Evolutionary conservation across 306 rosid species (phyloP), one percentile per base, ranked within the genome.

Genomic region (Argentina anserina): DNA sequence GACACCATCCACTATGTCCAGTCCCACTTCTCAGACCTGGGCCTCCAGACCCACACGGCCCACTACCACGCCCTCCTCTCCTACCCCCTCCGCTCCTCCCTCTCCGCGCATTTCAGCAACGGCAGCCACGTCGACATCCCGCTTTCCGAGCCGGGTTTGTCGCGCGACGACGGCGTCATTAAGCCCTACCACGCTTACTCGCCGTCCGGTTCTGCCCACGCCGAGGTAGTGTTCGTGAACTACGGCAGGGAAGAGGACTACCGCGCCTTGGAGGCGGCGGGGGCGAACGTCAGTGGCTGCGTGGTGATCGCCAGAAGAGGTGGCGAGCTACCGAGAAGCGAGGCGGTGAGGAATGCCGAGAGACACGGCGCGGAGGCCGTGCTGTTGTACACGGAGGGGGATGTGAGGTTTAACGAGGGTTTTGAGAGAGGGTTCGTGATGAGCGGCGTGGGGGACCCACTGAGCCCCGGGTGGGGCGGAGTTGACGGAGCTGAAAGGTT

Each of bases 401-500:
- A 42, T 4, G 42, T 18, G 40, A 71, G 84, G 74, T 89, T 83
- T 85, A 67, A 82, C 13, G 72, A 86, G 26, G 98, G 98, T 25
- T 89, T 91, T 76, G 98, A 94, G 88, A 86, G 98, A 65, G 98
- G 98, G 49, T 69, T 92, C 20, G 98, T 89, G 64, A 86, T 87
- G 94, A 88, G 79, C 31, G 98, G 97, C 9, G 69, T 84, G 28
- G 98, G 98, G 88, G 97, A 94, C 95, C 97, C 98, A 65, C 87
- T 91, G 1, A 88, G 79, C 65, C 98, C 98, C 2, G 98, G 97
- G 28, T 94, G 98, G 98, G 90, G 84, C 73, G 90, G 85, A 53
- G 86, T 82, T 56, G 91, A 84, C 1, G 97, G 91, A 11, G 90
- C 87, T 9, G 97, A 94, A 78, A 89, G 76, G 40, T 74, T 90